phyloP scores from a whole-genome alignment of 106 monocot species.

The Dioscorea alata region DNA sequence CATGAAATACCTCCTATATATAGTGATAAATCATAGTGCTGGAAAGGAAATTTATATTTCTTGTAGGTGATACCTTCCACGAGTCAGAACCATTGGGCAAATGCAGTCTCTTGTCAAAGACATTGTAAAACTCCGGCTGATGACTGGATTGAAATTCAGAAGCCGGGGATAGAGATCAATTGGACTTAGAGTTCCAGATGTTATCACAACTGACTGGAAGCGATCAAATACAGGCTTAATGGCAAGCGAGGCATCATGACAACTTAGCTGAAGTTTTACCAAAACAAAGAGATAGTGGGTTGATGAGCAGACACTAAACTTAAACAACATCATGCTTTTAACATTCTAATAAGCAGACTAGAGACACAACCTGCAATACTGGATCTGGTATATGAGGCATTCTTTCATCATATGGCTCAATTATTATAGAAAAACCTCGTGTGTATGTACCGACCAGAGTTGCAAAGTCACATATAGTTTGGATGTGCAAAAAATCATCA shows the following conservation, averaged over 20 bases:
- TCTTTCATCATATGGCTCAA: conserved; percentile 95
- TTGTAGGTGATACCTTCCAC: conserved; percentile 69
- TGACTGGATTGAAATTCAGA: conserved; percentile 92
- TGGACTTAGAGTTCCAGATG: conserved; percentile 97
- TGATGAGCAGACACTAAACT: background rate
- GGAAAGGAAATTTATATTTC: too few species aligned
- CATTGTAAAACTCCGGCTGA: conserved; percentile 95
- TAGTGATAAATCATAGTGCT: too few species aligned
- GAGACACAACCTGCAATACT: conserved; percentile 66
- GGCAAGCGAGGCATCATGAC: conserved; percentile 95
- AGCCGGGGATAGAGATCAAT: conserved; percentile 97
- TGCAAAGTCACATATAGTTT: conserved; percentile 96
- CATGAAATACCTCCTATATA: too few species aligned
- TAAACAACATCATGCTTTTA: background rate
- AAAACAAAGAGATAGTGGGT: conserved; percentile 1
- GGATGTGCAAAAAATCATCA: conserved; percentile 91
- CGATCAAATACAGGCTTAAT: conserved; percentile 98
- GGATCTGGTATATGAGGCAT: conserved; percentile 98
- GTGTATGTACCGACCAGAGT: conserved; percentile 93
- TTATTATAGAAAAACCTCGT: conserved; percentile 91
- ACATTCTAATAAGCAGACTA: conserved; percentile 1
- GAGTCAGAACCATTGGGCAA: conserved; percentile 99
- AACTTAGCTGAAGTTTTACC: conserved; percentile 65
- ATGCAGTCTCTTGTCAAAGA: conserved; percentile 98
- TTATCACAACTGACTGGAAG: conserved; percentile 93